Evolutionary conservation across 2,329 filamentous ascomycete species (phyloP).

Genomic region (Alternaria brassicae): DNA sequence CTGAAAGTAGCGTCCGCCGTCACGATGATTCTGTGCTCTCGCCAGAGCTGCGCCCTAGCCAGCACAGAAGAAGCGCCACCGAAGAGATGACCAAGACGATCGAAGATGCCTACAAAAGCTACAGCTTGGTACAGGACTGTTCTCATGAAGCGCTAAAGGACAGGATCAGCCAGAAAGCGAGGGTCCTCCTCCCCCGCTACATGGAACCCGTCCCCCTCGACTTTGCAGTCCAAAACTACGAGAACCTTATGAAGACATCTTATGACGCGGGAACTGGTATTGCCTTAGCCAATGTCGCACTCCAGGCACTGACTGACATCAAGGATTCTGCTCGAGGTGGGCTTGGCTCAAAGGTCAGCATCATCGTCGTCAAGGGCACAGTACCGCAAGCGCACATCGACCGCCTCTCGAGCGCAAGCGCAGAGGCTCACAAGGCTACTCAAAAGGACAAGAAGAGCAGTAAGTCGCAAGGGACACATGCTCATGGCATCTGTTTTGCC

Average conservation of each 20-base stretch:
- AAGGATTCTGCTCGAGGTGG: constrained; percentile 3
- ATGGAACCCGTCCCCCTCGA: constrained; percentile 17
- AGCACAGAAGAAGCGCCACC: constrained; percentile 8
- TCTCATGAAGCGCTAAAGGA: constrained; percentile 12
- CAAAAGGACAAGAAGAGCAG: not conserved
- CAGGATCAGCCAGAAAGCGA: constrained; percentile 14
- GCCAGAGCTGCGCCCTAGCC: not conserved
- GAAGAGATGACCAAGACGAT: constrained; percentile 11
- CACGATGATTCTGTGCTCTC: not conserved
- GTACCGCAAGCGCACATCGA: not conserved
- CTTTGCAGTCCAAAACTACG: constrained; percentile 16
- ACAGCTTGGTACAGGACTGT: not conserved
- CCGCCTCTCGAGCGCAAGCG: constrained; percentile 1
- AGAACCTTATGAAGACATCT: constrained; percentile 13
- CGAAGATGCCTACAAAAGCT: constrained; percentile 9
- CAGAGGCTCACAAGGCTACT: not conserved
- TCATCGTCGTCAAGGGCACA: constrained; percentile 2
- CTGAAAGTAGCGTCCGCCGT: not conserved
- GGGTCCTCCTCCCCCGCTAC: constrained; percentile 9
- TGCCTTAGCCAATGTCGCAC: not conserved
- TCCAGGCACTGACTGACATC: constrained; percentile 5
- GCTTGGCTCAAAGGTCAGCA: constrained; percentile 6
- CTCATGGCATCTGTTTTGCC: constrained; percentile 4
- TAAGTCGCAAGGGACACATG: not conserved
- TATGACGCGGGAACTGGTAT: constrained; percentile 13